Evolutionary conservation across 345 rosid genomes (phyloP), one percentile per base, ranked within the genome.

Genomic region (Populus tremula): DNA sequence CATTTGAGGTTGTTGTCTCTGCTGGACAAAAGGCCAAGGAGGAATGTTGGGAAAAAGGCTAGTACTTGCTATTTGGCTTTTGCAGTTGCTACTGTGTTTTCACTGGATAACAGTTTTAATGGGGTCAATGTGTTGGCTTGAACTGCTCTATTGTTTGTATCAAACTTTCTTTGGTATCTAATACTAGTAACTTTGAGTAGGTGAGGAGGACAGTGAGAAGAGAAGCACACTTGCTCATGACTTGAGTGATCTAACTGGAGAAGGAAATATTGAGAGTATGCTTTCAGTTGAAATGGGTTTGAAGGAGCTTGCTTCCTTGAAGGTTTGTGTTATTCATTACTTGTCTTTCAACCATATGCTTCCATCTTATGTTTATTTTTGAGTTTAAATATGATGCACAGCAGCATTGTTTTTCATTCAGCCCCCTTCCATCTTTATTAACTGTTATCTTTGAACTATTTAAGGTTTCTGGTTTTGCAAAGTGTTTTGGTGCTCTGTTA

Each of bases 251-350:
- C 80, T 96, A 77, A 89, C 91, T 0, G 98, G 98, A 81, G 99
- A 96, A 87, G 98, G 98, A 81, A 96, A 94, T 86, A 94, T 96
- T 39, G 99, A 96, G 89, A 92, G 91, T 77, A 92, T 94, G 97
- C 98, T 94, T 71, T 92, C 97, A 56, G 97, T 96, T 81, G 97
- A 92, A 86, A 96, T 96, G 98, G 98, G 95, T 77, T 85, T 96
- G 83, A 89, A 93, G 85, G 97, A 96, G 83, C 83, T 94, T 84
- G 91, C 97, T 21, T 89, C 94, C 70, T 83, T 96, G 81, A 96
- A 96, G 97, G 99, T 96, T 83, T 78, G 66, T 68, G 29, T 69
- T 20, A 69, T 70, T 8, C 73, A 45, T 70, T 62, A 17, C 27
- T 54, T 76, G 10, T 61, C 14, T 71, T 66, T 31, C 9, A 49